phyloP scores from a whole-genome alignment of 345 rosid genomes.

The Clausena lansium region DNA sequence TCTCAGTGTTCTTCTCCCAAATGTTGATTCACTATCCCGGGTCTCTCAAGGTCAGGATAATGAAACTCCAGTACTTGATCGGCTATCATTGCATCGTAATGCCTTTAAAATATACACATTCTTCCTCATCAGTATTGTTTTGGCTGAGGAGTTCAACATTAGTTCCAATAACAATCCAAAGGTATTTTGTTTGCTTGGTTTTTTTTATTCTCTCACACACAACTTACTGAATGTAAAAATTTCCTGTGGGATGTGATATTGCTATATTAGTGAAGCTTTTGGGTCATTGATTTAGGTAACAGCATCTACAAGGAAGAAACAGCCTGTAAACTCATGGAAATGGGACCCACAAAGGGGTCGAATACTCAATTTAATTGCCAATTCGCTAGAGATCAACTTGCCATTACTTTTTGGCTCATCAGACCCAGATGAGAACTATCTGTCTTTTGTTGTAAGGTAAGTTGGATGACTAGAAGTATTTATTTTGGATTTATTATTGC shows the following conservation, averaged over 20 bases:
- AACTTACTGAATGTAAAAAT: not conserved
- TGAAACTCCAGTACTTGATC: slow-evolving; percentile 47
- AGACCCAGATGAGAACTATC: slow-evolving; percentile 82
- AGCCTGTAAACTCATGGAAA: slow-evolving; percentile 61
- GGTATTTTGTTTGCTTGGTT: slow-evolving; percentile 35
- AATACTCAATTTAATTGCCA: slow-evolving; percentile 81
- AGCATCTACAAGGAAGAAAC: slow-evolving; percentile 64
- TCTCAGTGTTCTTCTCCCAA: slow-evolving; percentile 90
- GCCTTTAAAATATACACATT: slow-evolving; percentile 88
- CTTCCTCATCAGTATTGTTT: slow-evolving; percentile 67
- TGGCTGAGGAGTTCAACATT: slow-evolving; percentile 50
- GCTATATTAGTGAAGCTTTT: slow-evolving; percentile 13
- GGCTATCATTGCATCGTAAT: slow-evolving; percentile 72
- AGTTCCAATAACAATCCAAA: slow-evolving; percentile 45
- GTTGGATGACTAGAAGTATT: slow-evolving; percentile 11
- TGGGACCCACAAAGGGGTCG: slow-evolving; percentile 89
- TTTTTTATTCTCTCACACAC: slow-evolving; percentile 4
- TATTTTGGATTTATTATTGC: slow-evolving; percentile 8
- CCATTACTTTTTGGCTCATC: slow-evolving; percentile 83
- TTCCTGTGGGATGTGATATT: not conserved
- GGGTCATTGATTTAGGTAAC: slow-evolving; percentile 46
- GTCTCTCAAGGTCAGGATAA: slow-evolving; percentile 51
- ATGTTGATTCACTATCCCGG: slow-evolving; percentile 75
- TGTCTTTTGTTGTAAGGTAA: slow-evolving; percentile 83
- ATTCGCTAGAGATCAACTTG: slow-evolving; percentile 89